phyloP scores from a whole-genome alignment of 306 rosid species.

The Begonia masoniana region DNA sequence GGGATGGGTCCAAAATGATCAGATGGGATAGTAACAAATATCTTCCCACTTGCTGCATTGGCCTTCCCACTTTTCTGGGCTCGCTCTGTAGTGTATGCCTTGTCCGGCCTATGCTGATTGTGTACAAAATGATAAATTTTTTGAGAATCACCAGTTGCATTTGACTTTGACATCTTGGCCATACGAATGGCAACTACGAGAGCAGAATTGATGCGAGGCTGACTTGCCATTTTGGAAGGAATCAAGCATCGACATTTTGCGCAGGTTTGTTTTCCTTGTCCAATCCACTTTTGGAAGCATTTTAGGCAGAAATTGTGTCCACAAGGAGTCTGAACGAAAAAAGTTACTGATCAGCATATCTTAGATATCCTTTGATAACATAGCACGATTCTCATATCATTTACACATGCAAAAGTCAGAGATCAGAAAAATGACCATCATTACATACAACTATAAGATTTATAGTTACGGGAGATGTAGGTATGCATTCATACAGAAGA shows the following conservation, averaged over 20 bases:
- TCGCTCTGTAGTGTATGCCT: conserved; percentile 42
- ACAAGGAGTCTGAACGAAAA: conserved; percentile 47
- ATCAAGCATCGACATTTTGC: conserved; percentile 42
- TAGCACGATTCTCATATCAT: no score
- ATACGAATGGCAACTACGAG: conserved; percentile 53
- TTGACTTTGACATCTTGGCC: conserved; percentile 29
- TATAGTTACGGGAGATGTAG: no score
- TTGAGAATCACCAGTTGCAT: conserved; percentile 14
- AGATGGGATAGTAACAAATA: conserved; percentile 34
- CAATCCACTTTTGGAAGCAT: conserved; percentile 60
- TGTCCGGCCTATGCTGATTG: conserved; percentile 51
- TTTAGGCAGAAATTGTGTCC: conserved; percentile 75
- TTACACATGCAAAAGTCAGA: no score
- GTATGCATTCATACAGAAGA: no score
- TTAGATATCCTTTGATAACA: no score
- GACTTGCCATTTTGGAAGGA: conserved; percentile 39
- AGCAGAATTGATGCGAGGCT: conserved; percentile 65
- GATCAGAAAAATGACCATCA: no score
- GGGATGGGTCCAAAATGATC: conserved; percentile 67
- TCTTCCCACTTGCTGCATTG: conserved; percentile 57
- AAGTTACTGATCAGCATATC: no score
- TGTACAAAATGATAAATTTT: conserved; percentile 25
- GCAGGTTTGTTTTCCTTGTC: conserved; percentile 38
- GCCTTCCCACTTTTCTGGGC: conserved; percentile 40
- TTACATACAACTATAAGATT: no score